These are phyloP conservation scores for bread wheat (Triticum aestivum) DNA, from an alignment of 176 grass and related monocot species.

Conservation along the genomic window DNA sequence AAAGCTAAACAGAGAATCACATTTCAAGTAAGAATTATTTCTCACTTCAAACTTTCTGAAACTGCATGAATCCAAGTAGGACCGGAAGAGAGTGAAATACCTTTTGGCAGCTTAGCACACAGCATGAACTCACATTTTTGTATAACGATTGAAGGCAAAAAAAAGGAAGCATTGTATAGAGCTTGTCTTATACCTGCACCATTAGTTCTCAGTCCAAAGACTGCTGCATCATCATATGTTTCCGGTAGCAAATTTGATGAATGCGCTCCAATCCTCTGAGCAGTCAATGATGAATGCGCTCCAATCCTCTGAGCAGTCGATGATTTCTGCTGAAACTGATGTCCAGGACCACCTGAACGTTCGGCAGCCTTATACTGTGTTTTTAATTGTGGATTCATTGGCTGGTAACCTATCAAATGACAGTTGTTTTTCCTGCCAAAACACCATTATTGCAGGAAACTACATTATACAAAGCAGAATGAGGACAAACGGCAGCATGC, in stretches of 20 bases:
- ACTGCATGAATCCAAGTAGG: background rate
- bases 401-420: constrained; percentile 80
- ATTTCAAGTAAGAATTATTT: constrained; percentile 24
- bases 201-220: constrained; percentile 29
- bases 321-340: constrained; percentile 38
- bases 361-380: constrained; percentile 45
- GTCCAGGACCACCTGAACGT: constrained; percentile 34
- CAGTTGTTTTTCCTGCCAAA: constrained; percentile 70
- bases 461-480: background rate
- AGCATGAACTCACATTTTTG: background rate
- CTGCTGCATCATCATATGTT: constrained; percentile 35
- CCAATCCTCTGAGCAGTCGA: constrained; percentile 2
- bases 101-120: constrained; percentile 4
- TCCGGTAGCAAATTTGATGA: constrained; percentile 47
- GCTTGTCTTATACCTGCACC: constrained; percentile 13
- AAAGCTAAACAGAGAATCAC: background rate
- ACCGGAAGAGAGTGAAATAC: background rate
- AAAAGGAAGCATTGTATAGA: background rate
- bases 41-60: background rate
- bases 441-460: constrained; percentile 3
- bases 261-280: constrained; percentile 2
- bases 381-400: constrained; percentile 30
- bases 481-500: background rate
- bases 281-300: background rate
- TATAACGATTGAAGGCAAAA: constrained; percentile 14